Evolutionary conservation across 1,284 basidiomycete genomes (phyloP).

Genomic region (Anthracocystis setariae): DNA sequence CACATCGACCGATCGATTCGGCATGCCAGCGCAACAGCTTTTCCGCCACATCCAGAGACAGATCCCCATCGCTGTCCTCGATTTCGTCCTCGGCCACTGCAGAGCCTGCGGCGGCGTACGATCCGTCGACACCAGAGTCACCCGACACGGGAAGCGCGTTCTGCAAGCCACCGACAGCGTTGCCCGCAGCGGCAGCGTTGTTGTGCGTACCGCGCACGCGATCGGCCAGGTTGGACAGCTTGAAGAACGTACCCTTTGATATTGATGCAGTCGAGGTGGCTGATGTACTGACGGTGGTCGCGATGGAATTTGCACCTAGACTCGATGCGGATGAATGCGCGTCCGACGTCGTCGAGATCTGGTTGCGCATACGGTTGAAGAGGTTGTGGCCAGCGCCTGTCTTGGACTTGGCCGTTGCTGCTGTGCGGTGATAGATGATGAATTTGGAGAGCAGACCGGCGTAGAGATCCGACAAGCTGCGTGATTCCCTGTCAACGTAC

Average conservation of each 20-base stretch:
- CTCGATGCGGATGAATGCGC: constrained; percentile 32
- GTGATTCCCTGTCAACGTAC: constrained; percentile 91
- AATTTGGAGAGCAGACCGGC: constrained; percentile 79
- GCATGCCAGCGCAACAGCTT: constrained; percentile 66
- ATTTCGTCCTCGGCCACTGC: constrained; percentile 25
- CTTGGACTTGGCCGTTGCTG: constrained; percentile 25
- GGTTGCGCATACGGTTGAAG: constrained; percentile 92
- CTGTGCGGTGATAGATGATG: constrained; percentile 80
- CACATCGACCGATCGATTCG: constrained; percentile 66
- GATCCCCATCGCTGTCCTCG: constrained; percentile 55
- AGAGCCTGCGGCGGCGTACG: constrained; percentile 7
- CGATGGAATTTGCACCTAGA: constrained; percentile 14
- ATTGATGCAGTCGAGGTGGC: constrained; percentile 27
- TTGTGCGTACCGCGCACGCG: constrained; percentile 53
- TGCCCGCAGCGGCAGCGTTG: constrained; percentile 2
- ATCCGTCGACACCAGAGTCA: constrained; percentile 23
- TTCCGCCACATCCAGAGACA: constrained; percentile 61
- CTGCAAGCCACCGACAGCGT: constrained; percentile 1
- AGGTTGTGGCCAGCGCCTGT: constrained; percentile 72
- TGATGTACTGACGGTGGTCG: constrained; percentile 24
- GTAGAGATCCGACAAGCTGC: constrained; percentile 85
- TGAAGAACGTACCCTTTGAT: constrained; percentile 55
- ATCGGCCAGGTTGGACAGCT: constrained; percentile 61
- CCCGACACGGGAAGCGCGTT: constrained; percentile 10
- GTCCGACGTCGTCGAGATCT: constrained; percentile 80